phyloP scores from a whole-genome alignment of 805 yeast species.

The Helenozyma baotianmanensis region DNA sequence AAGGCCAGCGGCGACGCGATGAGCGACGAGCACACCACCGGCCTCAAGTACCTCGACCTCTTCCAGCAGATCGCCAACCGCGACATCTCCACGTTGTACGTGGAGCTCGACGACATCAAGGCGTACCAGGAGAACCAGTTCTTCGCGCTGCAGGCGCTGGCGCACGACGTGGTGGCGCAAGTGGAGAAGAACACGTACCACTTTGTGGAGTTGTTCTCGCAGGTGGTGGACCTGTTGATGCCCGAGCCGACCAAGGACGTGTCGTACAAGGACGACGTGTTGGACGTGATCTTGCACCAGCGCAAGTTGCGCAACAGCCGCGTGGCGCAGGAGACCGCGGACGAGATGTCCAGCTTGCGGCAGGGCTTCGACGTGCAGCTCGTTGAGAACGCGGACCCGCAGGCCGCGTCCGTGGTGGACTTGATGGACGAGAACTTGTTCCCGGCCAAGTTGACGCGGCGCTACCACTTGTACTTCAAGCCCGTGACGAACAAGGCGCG shows the following conservation, averaged over 20 bases:
- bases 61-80: constrained; percentile 84
- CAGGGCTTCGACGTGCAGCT: constrained; percentile 29
- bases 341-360: constrained; percentile 48
- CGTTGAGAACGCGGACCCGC: constrained; percentile 7
- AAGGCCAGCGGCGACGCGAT: constrained; percentile 32
- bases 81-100: constrained; percentile 58
- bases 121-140: constrained; percentile 53
- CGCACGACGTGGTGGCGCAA: constrained; percentile 44
- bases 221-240: constrained; percentile 72
- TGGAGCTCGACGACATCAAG: constrained; percentile 83
- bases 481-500: constrained; percentile 57
- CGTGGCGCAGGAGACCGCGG: constrained; percentile 60
- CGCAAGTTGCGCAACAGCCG: constrained; percentile 79
- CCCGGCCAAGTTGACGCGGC: constrained; percentile 81
- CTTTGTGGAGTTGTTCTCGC: constrained; percentile 71
- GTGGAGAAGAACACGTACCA: constrained; percentile 73
- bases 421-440: constrained; percentile 48
- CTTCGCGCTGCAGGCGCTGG: constrained; percentile 14
- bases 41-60: constrained; percentile 61
- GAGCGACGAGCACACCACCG: constrained; percentile 7
- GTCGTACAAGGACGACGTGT: constrained; percentile 78
- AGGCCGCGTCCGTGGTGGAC: constrained; percentile 10
- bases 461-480: constrained; percentile 81
- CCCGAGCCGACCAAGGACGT: constrained; percentile 85
- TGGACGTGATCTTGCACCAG: constrained; percentile 90